These are phyloP conservation scores for Passiflora organensis DNA, from an alignment of 345 rosid species.

Conservation along the genomic window DNA sequence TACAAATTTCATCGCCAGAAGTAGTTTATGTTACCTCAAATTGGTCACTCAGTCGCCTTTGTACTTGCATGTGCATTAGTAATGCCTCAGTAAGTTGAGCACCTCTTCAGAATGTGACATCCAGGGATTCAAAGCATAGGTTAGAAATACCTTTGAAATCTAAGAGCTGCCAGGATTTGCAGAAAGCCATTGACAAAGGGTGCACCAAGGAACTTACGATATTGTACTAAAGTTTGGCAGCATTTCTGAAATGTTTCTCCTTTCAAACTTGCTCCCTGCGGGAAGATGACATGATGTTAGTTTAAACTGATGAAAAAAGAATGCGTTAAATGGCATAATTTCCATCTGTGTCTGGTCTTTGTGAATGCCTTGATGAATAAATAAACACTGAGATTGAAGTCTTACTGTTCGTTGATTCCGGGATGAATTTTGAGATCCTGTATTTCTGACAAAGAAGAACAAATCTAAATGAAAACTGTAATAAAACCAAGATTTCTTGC, in stretches of 20 bases:
- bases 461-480: background rate
- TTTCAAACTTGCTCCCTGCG: conserved; percentile 48
- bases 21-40: too few relatives aligned
- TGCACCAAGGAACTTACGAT: conserved; percentile 34
- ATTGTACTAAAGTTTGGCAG: conserved; percentile 53
- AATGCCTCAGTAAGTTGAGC: conserved; percentile 56
- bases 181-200: too few relatives aligned
- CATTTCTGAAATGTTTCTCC: conserved; percentile 44
- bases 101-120: conserved; percentile 23
- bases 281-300: background rate
- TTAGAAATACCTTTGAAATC: too few relatives aligned
- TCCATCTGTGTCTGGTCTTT: background rate
- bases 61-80: conserved; percentile 40
- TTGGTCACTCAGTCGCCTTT: conserved; percentile 35
- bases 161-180: too few relatives aligned
- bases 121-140: background rate
- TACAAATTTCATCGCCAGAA: too few relatives aligned
- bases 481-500: too few relatives aligned
- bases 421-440: conserved; percentile 52
- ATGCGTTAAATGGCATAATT: too few relatives aligned
- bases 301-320: background rate
- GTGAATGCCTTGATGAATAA: background rate
- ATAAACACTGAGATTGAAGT: background rate
- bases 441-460: conserved; percentile 40
- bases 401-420: conserved; percentile 48